These are phyloP conservation scores for Suillus subalutaceus DNA, from an alignment of 768 basidiomycete genomes.

Conservation along the genomic window DNA sequence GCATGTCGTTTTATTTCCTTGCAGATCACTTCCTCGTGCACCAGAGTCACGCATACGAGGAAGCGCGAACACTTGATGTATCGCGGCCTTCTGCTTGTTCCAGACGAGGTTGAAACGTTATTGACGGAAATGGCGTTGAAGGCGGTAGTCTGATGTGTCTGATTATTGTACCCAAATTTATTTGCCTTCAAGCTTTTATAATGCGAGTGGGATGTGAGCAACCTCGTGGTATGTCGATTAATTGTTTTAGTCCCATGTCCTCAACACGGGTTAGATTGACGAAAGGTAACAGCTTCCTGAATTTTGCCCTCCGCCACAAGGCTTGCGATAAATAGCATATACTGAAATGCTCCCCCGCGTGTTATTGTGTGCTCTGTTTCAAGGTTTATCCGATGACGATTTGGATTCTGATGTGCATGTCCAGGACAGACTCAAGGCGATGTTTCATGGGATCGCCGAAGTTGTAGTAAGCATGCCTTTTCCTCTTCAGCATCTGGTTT, in stretches of 20 bases:
- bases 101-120: no score
- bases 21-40: slow-evolving; percentile 85
- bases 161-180: background rate
- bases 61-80: no score
- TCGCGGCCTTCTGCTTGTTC: no score
- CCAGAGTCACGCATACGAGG: slow-evolving; percentile 83
- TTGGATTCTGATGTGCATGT: background rate
- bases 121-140: no score
- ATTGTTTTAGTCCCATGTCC: background rate
- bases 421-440: no score
- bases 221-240: slow-evolving; percentile 18
- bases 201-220: slow-evolving; percentile 17
- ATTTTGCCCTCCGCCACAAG: background rate
- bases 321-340: background rate
- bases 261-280: background rate
- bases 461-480: no score
- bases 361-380: slow-evolving; percentile 26
- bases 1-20: slow-evolving; percentile 80
- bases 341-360: slow-evolving; percentile 15
- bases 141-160: background rate
- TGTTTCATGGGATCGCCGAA: no score
- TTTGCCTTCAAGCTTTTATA: background rate
- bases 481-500: no score
- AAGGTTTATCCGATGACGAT: background rate
- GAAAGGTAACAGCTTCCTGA: background rate